Evolutionary conservation across 805 yeast species (phyloP).

Genomic region (Candida peoriensis): DNA sequence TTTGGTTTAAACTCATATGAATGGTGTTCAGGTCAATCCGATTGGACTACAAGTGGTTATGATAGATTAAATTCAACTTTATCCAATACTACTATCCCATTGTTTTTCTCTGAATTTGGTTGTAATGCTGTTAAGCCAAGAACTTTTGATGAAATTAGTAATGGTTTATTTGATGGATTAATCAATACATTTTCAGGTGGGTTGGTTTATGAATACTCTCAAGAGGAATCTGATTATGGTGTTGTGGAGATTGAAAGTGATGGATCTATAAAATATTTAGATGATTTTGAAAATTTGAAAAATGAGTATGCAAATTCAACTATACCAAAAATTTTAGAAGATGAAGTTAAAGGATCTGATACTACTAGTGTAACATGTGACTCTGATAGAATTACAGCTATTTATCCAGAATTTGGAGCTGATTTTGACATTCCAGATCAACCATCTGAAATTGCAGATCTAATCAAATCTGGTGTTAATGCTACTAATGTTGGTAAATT

Average conservation of each 20-base stretch:
- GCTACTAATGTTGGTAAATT: slow-evolving; percentile 40
- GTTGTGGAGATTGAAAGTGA: slow-evolving; percentile 51
- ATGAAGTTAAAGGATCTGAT: slow-evolving; percentile 28
- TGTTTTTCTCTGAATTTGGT: slow-evolving; percentile 75
- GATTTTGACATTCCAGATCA: slow-evolving; percentile 44
- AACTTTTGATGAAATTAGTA: slow-evolving; percentile 74
- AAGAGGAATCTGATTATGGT: slow-evolving; percentile 76
- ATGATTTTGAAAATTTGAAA: slow-evolving; percentile 49
- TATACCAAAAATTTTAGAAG: slow-evolving; percentile 34
- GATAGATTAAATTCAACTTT: slow-evolving; percentile 51
- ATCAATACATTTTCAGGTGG: slow-evolving; percentile 76
- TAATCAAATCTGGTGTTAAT: slow-evolving; percentile 46
- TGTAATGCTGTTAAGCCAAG: slow-evolving; percentile 77
- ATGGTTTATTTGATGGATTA: slow-evolving; percentile 65
- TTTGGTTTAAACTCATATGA: slow-evolving; percentile 93
- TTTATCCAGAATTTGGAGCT: slow-evolving; percentile 39
- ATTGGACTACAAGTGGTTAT: slow-evolving; percentile 70
- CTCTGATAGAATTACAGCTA: slow-evolving; percentile 28
- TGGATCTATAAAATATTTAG: slow-evolving; percentile 34
- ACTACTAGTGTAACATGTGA: slow-evolving; percentile 40
- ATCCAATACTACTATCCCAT: slow-evolving; percentile 56
- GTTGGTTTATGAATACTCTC: slow-evolving; percentile 83
- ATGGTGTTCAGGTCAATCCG: slow-evolving; percentile 82
- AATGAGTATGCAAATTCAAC: slow-evolving; percentile 33
- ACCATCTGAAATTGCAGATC: slow-evolving; percentile 36